phyloP scores from a whole-genome alignment of 2,329 filamentous ascomycete species.

The Acrocalymma vagum region DNA sequence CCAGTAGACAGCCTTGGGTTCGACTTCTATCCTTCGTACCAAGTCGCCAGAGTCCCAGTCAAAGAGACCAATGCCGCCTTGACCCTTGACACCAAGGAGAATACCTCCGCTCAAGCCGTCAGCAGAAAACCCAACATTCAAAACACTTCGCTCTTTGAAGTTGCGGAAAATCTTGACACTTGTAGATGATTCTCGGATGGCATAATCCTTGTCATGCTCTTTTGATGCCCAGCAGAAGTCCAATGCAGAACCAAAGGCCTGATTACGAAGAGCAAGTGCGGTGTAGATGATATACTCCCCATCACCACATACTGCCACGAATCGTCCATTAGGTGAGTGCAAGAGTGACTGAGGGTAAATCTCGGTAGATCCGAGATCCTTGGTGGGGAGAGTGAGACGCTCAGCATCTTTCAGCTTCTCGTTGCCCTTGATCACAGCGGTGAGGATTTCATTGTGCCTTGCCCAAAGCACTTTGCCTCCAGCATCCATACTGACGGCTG shows the following conservation, averaged over 20 bases:
- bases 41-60: constrained; percentile 93
- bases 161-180: constrained; percentile 98
- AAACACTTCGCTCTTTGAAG: constrained; percentile 91
- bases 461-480: constrained; percentile 98
- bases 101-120: constrained; percentile 90
- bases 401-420: constrained; percentile 90
- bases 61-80: constrained; percentile 94
- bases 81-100: constrained; percentile 91
- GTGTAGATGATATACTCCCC: constrained; percentile 99
- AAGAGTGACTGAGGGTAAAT: constrained; percentile 94
- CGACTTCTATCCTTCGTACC: constrained; percentile 88
- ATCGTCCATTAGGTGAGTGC: constrained; percentile 95
- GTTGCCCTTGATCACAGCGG: constrained; percentile 91
- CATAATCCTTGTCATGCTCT: constrained; percentile 98
- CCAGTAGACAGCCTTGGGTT: constrained; percentile 84
- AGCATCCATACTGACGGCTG: constrained; percentile 95
- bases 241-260: constrained; percentile 92
- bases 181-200: constrained; percentile 91
- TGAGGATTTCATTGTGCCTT: constrained; percentile 92
- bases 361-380: constrained; percentile 95
- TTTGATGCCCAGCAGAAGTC: constrained; percentile 98
- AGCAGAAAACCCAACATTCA: constrained; percentile 95
- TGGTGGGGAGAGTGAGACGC: constrained; percentile 84
- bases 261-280: constrained; percentile 94
- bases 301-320: constrained; percentile 90